These are phyloP conservation scores for Euphorbia corollata DNA, from an alignment of 441 rosid genomes.

Conservation along the genomic window DNA sequence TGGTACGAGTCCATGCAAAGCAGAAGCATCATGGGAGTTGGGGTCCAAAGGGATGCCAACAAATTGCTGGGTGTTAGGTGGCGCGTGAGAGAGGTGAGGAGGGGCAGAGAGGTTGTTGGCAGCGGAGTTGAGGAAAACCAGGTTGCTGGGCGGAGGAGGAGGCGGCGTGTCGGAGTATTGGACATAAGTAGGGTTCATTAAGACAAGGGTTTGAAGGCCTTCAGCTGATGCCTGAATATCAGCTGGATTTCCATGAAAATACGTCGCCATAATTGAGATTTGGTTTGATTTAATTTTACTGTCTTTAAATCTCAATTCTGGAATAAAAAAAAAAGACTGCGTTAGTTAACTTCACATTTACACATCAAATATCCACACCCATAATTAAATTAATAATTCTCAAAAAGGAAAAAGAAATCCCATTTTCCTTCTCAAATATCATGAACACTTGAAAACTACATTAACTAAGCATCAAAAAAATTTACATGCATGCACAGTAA, in stretches of 20 bases:
- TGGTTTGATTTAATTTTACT: no score
- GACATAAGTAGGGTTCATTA: conserved; percentile 89
- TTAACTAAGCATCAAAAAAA: no score
- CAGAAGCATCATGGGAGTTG: conserved; percentile 44
- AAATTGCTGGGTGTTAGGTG: conserved; percentile 53
- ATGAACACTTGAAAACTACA: no score
- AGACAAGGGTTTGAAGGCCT: conserved; percentile 81
- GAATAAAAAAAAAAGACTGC: conserved; percentile 22
- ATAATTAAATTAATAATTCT: no score
- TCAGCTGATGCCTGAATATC: conserved; percentile 53
- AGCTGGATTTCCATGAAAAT: conserved; percentile 63
- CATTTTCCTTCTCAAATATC: neutral
- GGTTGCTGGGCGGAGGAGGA: conserved; percentile 36
- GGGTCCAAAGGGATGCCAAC: conserved; percentile 75
- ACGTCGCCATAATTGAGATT: conserved; percentile 48
- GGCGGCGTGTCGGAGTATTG: conserved; percentile 51
- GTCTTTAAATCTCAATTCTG: no score
- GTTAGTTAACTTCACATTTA: conserved; percentile 23
- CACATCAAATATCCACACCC: conserved; percentile 7
- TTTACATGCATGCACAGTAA: no score
- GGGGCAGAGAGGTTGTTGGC: conserved; percentile 24
- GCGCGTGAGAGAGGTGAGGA: conserved; percentile 42
- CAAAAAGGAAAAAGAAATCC: no score
- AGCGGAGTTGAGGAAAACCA: conserved; percentile 55
- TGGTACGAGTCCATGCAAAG: conserved; percentile 64